A percentile compares a stretch with the other conserved stretches of the same genome.
Conservation (phyloP, 2,329 filamentous ascomycete genomes). For the Colletotrichum simmondsii region DNA sequence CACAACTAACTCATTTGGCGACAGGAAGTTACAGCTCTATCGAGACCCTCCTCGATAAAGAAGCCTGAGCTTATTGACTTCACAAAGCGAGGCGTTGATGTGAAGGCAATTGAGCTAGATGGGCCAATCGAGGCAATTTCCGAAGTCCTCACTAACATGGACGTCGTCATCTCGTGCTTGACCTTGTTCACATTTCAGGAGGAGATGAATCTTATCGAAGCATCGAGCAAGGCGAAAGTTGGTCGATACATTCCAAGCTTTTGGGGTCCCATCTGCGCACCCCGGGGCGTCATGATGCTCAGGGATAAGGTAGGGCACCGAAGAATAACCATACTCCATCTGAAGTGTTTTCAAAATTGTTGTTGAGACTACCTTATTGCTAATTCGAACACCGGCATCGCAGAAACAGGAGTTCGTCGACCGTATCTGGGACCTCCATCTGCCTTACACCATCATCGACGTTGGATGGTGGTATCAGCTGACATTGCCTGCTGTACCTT, state of each 20-base stretch:
- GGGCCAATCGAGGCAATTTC: too few species aligned
- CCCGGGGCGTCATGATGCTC: conserved; percentile 43
- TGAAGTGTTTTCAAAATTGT: too few species aligned
- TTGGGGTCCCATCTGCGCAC: conserved; percentile 56
- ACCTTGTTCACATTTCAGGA: conserved; percentile 45
- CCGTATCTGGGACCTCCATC: conserved; percentile 56
- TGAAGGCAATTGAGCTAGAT: too few species aligned
- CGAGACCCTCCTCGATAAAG: too few species aligned
- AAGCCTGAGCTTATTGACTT: too few species aligned
- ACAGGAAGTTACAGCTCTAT: too few species aligned
- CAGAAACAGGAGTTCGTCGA: conserved; percentile 61
- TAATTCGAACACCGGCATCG: too few species aligned
- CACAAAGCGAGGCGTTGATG: too few species aligned
- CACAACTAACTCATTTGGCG: conserved; percentile 54
- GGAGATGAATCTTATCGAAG: conserved; percentile 57
- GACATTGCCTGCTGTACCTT: conserved; percentile 40
- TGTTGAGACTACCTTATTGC: too few species aligned
- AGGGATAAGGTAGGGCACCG: conserved; percentile 34
- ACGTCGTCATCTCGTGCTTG: conserved; percentile 57
- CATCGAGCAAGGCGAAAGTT: conserved; percentile 59
- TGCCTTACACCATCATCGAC: conserved; percentile 68
- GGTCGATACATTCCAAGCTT: conserved; percentile 63
- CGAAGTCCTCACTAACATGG: conserved; percentile 48
- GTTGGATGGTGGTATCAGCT: conserved; percentile 69
- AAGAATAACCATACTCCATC: too few species aligned